Evolutionary conservation across 192 early-diverging fungal genomes (phyloP).

Genomic region (Coemansia sp.): DNA sequence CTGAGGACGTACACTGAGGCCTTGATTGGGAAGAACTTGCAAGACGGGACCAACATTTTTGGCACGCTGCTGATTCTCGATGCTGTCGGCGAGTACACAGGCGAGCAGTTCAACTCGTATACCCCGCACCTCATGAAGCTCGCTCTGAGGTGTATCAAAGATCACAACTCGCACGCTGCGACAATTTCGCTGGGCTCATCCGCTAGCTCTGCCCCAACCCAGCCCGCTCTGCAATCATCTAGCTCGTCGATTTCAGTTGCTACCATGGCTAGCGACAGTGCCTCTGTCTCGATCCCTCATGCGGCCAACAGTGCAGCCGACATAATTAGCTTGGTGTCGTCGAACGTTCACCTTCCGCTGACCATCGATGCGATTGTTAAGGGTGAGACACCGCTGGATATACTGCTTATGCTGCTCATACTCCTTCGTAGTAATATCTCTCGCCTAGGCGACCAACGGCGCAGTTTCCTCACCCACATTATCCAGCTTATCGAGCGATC

Average conservation of each 20-base stretch:
- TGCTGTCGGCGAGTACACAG: slow-evolving; percentile 60
- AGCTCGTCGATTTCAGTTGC: slow-evolving; percentile 11
- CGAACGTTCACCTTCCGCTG: slow-evolving; percentile 41
- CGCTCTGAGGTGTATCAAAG: slow-evolving; percentile 81
- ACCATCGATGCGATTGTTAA: slow-evolving; percentile 30
- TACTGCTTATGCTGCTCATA: slow-evolving; percentile 51
- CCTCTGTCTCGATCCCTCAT: not conserved
- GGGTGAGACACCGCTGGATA: slow-evolving; percentile 44
- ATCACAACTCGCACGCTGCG: slow-evolving; percentile 61
- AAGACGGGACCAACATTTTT: slow-evolving; percentile 62
- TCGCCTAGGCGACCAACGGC: slow-evolving; percentile 80
- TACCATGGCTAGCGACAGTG: slow-evolving; percentile 7
- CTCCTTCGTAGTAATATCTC: slow-evolving; percentile 61
- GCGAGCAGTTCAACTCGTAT: slow-evolving; percentile 68
- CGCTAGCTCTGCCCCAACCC: not conserved
- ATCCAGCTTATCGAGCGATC: slow-evolving; percentile 84
- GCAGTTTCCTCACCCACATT: slow-evolving; percentile 76
- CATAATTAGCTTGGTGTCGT: slow-evolving; percentile 16
- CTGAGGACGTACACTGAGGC: slow-evolving; percentile 64
- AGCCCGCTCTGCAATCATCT: slow-evolving; percentile 23
- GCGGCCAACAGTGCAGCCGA: slow-evolving; percentile 22
- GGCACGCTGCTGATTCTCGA: slow-evolving; percentile 68
- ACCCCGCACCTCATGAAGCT: slow-evolving; percentile 79
- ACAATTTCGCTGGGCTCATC: slow-evolving; percentile 8
- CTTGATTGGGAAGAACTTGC: slow-evolving; percentile 66